Evolutionary conservation across 2,329 filamentous ascomycete genomes (phyloP).

Genomic region (Trichoderma cornu-damae): DNA sequence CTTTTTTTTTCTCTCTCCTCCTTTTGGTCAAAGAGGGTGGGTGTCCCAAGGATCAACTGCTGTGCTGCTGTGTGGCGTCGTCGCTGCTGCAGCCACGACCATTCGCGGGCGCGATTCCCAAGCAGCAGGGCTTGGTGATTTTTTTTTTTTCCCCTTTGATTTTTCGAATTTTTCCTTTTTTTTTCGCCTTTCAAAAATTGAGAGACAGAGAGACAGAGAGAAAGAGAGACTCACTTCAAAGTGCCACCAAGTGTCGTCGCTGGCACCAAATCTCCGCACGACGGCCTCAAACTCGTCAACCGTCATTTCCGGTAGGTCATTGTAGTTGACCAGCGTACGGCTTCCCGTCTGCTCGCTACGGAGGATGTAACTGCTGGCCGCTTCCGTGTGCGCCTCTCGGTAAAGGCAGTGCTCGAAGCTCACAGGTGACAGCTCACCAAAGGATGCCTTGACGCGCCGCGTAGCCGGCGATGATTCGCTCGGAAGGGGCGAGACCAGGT

Average conservation of each 20-base stretch:
- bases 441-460: constrained; percentile 48
- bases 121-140: not conserved
- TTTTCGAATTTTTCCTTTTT: not conserved
- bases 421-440: constrained; percentile 42
- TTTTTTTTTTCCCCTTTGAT: too few relatives aligned
- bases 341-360: constrained; percentile 54
- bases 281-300: constrained; percentile 51
- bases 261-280: constrained; percentile 35
- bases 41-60: not conserved
- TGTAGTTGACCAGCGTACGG: constrained; percentile 67
- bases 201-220: too few relatives aligned
- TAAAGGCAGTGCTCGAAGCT: constrained; percentile 55
- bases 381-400: constrained; percentile 47
- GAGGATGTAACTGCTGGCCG: constrained; percentile 66
- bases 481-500: constrained; percentile 53
- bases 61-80: not conserved
- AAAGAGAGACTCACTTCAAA: constrained; percentile 53
- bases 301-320: constrained; percentile 63
- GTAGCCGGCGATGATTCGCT: constrained; percentile 46
- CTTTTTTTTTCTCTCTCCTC: too few relatives aligned
- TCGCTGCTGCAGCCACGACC: not conserved
- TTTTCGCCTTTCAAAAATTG: not conserved
- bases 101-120: not conserved
- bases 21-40: too few relatives aligned
- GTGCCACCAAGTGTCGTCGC: constrained; percentile 57